Conservation (phyloP, 257 asterid species). For the Ballota nigra region DNA sequence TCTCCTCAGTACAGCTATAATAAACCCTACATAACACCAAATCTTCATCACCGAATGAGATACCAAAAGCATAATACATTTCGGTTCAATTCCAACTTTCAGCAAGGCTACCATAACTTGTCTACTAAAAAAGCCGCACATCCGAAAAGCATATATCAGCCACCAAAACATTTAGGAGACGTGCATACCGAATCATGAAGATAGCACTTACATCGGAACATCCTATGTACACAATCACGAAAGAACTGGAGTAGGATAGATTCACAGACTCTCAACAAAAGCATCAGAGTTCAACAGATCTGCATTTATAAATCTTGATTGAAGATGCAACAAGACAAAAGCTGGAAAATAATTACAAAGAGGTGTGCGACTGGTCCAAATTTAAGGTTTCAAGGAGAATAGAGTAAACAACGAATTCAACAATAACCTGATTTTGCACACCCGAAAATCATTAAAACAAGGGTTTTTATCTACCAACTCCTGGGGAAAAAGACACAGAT, state of each 20-base stretch:
- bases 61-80: background rate
- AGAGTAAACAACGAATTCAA: too few relatives aligned
- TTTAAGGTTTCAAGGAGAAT: too few relatives aligned
- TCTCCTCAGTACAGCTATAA: background rate
- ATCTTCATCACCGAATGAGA: background rate
- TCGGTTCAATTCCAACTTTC: background rate
- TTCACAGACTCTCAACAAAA: background rate
- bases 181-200: background rate
- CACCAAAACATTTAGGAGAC: background rate
- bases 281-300: background rate
- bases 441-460: background rate
- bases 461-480: background rate
- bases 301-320: background rate
- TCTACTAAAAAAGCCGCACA: background rate
- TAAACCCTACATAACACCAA: background rate
- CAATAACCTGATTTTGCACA: background rate
- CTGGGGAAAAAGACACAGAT: too few relatives aligned
- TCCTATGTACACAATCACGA: background rate
- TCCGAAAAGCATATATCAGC: background rate
- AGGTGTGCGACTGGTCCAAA: background rate
- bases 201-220: background rate
- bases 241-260: background rate
- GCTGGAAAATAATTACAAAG: background rate
- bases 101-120: background rate
- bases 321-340: background rate